These are phyloP conservation scores for Geum urbanum DNA, from an alignment of 306 rosid genomes.

Conservation along the genomic window DNA sequence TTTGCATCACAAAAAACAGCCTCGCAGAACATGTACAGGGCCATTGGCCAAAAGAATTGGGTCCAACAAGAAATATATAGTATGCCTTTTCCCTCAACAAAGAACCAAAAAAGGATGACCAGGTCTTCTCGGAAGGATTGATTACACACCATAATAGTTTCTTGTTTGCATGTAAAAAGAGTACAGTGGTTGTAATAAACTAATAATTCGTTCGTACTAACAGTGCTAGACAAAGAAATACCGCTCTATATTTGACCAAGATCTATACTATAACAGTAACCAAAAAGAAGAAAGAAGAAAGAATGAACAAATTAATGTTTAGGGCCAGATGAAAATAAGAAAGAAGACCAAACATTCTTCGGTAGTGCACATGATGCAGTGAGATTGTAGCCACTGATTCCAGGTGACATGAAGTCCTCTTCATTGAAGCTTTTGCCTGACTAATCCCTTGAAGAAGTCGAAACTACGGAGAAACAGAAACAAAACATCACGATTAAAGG, in stretches of 20 bases:
- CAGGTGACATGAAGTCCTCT: constrained; percentile 34
- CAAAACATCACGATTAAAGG: neutral
- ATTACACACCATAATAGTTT: neutral
- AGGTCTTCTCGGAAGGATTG: constrained; percentile 33
- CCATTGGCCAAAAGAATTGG: constrained; percentile 8
- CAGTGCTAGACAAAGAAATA: constrained; percentile 17
- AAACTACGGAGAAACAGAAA: constrained; percentile 44
- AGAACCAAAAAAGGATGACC: constrained; percentile 30
- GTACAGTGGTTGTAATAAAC: constrained; percentile 23
- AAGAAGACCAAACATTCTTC: constrained; percentile 9
- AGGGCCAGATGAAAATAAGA: neutral
- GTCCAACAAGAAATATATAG: constrained; percentile 9
- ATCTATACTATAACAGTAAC: constrained; percentile 6
- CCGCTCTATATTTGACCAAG: constrained; percentile 23
- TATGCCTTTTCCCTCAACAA: no score
- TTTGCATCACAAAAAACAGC: constrained; percentile 22
- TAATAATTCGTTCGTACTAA: constrained; percentile 5
- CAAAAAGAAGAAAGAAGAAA: neutral
- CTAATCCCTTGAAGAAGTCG: constrained; percentile 77
- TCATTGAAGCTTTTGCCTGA: constrained; percentile 64
- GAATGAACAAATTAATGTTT: neutral
- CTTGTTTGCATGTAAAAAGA: constrained; percentile 7
- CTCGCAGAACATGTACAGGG: neutral
- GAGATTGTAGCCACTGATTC: constrained; percentile 24
- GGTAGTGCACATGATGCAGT: constrained; percentile 19